A percentile compares a stretch with the other conserved stretches of the same genome.
Evolutionary conservation across 257 asterid species (phyloP).

Genomic region (Misopates orontium): DNA sequence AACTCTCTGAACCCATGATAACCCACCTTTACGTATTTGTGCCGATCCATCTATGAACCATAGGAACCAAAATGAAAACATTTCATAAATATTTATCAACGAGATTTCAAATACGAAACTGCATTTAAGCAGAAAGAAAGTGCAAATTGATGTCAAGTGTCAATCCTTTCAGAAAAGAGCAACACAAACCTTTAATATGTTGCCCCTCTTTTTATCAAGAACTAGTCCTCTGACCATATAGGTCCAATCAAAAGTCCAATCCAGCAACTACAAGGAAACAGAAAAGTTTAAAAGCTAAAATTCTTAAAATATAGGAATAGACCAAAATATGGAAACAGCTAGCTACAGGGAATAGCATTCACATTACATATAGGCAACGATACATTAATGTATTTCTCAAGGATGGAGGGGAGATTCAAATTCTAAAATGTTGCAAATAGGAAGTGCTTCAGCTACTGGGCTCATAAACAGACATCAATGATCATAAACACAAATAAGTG

Average conservation of each 20-base stretch:
- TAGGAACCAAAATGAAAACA: conserved; percentile 18
- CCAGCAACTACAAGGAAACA: conserved; percentile 61
- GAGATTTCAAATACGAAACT: background rate
- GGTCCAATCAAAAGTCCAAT: conserved; percentile 85
- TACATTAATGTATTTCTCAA: background rate
- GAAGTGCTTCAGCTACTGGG: background rate
- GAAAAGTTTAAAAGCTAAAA: conserved; percentile 27
- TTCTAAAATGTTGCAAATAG: conserved; percentile 16
- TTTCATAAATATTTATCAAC: background rate
- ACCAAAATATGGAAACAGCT: conserved; percentile 19
- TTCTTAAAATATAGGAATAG: conserved; percentile 19
- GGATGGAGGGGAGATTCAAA: conserved; percentile 10
- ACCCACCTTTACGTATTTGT: conserved; percentile 95
- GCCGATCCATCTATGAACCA: conserved; percentile 83
- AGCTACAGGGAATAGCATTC: conserved; percentile 13
- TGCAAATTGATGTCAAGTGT: conserved; percentile 8
- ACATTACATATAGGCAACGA: background rate
- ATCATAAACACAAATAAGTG: conserved; percentile 21
- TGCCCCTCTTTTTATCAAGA: conserved; percentile 93
- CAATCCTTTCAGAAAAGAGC: conserved; percentile 4
- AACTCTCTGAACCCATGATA: conserved; percentile 91
- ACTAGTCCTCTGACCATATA: conserved; percentile 99
- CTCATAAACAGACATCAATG: conserved; percentile 12
- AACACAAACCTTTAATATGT: conserved; percentile 79
- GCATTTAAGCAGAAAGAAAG: conserved; percentile 9